Conservation (phyloP, 345 rosid genomes). For the Limnanthes douglasii region DNA sequence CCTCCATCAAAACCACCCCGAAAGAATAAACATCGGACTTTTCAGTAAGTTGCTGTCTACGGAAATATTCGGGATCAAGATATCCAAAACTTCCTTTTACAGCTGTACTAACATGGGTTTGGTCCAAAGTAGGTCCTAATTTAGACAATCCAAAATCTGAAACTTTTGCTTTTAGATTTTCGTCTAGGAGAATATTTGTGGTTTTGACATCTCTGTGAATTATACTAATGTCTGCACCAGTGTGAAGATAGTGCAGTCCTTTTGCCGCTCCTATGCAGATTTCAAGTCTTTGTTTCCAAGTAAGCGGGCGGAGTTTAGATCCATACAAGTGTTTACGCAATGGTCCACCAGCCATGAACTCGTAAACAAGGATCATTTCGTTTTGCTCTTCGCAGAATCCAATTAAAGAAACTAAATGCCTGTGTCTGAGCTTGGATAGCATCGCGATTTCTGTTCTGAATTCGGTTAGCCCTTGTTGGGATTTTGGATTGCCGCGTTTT, state of each 20-base stretch:
- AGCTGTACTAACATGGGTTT: conserved; percentile 12
- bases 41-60: conserved; percentile 9
- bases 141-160: conserved; percentile 12
- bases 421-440: conserved; percentile 6
- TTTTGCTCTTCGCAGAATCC: conserved; percentile 3
- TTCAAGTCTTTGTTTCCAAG: conserved; percentile 6
- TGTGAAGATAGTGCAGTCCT: conserved; percentile 4
- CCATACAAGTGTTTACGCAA: conserved; percentile 7
- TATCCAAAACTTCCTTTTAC: no score
- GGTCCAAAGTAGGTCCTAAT: conserved; percentile 7
- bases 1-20: conserved; percentile 11
- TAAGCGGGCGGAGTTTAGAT: conserved; percentile 1
- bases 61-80: conserved; percentile 11
- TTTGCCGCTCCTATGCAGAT: conserved; percentile 7
- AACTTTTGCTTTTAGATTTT: conserved; percentile 4
- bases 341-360: conserved; percentile 7
- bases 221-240: conserved; percentile 1
- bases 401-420: background rate
- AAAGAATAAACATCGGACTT: no score
- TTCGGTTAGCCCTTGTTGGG: conserved; percentile 7
- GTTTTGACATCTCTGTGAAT: conserved; percentile 10
- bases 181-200: background rate
- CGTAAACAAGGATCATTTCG: conserved; percentile 4
- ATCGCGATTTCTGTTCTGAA: conserved; percentile 9
- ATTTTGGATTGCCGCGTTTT: conserved; percentile 5